phyloP scores from a whole-genome alignment of 257 asterid species.

The Plantago elongata region DNA sequence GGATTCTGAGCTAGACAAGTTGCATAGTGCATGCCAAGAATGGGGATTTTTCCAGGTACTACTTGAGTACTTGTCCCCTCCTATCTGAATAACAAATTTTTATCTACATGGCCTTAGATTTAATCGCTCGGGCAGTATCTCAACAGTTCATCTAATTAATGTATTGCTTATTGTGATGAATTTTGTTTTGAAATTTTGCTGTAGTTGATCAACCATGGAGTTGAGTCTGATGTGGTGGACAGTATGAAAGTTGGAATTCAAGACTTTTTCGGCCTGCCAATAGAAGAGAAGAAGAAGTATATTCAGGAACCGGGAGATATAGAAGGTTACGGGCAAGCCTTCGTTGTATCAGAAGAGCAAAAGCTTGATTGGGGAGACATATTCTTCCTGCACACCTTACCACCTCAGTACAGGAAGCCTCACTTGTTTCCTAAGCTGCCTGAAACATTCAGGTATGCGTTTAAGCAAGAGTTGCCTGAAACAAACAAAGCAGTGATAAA shows the following conservation, averaged over 20 bases:
- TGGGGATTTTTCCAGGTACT: constrained; percentile 67
- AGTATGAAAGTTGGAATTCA: constrained; percentile 31
- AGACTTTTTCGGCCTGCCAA: constrained; percentile 44
- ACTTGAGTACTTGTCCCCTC: not conserved
- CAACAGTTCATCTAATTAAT: no score
- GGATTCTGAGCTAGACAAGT: constrained; percentile 39
- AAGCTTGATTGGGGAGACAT: constrained; percentile 66
- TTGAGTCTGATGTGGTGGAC: constrained; percentile 27
- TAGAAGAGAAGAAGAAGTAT: constrained; percentile 47
- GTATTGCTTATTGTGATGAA: not conserved
- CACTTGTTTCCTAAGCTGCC: constrained; percentile 52
- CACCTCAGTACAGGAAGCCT: constrained; percentile 35
- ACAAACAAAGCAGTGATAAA: not conserved
- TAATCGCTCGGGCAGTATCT: no score
- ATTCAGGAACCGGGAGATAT: constrained; percentile 26
- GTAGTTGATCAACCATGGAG: constrained; percentile 61
- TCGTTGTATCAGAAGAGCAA: constrained; percentile 54
- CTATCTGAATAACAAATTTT: no score
- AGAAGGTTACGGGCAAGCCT: constrained; percentile 59
- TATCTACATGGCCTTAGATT: no score
- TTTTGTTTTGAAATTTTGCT: not conserved
- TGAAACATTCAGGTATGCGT: constrained; percentile 34
- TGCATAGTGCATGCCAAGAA: constrained; percentile 42
- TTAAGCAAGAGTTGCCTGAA: no score
- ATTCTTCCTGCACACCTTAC: constrained; percentile 29